These are phyloP conservation scores for Cubamyces sp. DNA, from an alignment of 768 basidiomycete species.

Conservation along the genomic window DNA sequence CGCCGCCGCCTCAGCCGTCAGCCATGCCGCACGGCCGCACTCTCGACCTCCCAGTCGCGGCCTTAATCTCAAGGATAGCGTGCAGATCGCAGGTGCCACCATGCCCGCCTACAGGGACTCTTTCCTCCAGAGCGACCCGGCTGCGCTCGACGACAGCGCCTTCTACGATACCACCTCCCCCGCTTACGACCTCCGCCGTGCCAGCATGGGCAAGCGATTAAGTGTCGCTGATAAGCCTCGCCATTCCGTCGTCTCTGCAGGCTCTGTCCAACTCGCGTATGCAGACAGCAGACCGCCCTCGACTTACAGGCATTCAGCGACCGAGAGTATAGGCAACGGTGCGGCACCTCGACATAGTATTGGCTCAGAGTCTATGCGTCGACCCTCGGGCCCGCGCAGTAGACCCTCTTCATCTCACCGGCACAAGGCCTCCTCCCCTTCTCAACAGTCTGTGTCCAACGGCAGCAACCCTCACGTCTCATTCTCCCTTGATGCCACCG, in stretches of 20 bases:
- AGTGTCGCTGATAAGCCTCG: slow-evolving; percentile 31
- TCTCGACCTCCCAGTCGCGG: slow-evolving; percentile 36
- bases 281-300: slow-evolving; percentile 32
- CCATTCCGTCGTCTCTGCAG: slow-evolving; percentile 33
- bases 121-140: slow-evolving; percentile 34
- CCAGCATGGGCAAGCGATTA: slow-evolving; percentile 27
- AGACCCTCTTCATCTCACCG: slow-evolving; percentile 14
- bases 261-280: slow-evolving; percentile 35
- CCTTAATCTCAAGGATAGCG: slow-evolving; percentile 34
- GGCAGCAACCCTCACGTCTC: slow-evolving; percentile 7
- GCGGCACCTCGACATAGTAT: slow-evolving; percentile 20
- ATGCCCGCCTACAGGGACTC: slow-evolving; percentile 42
- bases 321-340: slow-evolving; percentile 23
- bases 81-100: slow-evolving; percentile 28
- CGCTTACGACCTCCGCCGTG: slow-evolving; percentile 27
- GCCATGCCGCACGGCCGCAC: slow-evolving; percentile 24
- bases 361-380: slow-evolving; percentile 19
- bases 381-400: slow-evolving; percentile 21
- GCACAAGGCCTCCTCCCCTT: slow-evolving; percentile 13
- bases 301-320: slow-evolving; percentile 20
- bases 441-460: slow-evolving; percentile 10
- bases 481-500: slow-evolving; percentile 4
- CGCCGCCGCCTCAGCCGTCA: slow-evolving; percentile 30
- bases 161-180: slow-evolving; percentile 35
- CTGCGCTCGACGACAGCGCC: slow-evolving; percentile 33